phyloP scores from a whole-genome alignment of 1,284 basidiomycete species.

The Tylopilus sp. region DNA sequence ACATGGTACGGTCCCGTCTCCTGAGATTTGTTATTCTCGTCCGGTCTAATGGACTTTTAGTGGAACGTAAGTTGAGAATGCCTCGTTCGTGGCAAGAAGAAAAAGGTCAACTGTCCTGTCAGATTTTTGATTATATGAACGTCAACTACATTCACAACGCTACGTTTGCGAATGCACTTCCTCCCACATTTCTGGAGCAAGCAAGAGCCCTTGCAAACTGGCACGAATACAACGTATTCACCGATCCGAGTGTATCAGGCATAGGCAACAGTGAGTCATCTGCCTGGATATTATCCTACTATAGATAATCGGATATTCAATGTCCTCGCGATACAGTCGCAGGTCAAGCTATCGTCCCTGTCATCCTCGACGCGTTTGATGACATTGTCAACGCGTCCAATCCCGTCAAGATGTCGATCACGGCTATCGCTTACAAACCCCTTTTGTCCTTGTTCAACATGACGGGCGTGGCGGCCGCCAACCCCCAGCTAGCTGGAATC shows the following conservation, averaged over 20 bases:
- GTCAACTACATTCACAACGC: conserved; percentile 78
- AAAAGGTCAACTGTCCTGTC: not conserved
- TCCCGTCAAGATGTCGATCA: conserved; percentile 73
- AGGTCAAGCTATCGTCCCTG: conserved; percentile 73
- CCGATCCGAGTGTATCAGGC: conserved; percentile 61
- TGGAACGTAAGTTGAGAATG: conserved; percentile 64
- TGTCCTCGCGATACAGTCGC: conserved; percentile 60
- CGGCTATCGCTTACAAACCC: conserved; percentile 84
- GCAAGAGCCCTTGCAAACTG: conserved; percentile 76
- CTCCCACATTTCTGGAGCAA: conserved; percentile 66
- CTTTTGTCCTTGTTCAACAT: conserved; percentile 87
- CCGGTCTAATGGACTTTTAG: conserved; percentile 45
- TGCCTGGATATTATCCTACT: not conserved
- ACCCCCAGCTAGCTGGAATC: conserved; percentile 71
- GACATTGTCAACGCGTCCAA: conserved; percentile 69
- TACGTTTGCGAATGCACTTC: conserved; percentile 64
- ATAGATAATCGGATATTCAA: not conserved
- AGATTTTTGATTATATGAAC: conserved; percentile 84
- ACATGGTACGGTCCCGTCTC: conserved; percentile 62
- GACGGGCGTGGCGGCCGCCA: conserved; percentile 64
- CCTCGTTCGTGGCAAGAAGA: not conserved
- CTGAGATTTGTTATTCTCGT: not conserved
- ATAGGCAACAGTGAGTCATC: conserved; percentile 76
- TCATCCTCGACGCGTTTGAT: conserved; percentile 69
- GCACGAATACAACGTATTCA: conserved; percentile 83